Evolutionary conservation across 176 grass and related monocot species (phyloP), one percentile per base, ranked within the genome.

Genomic region (Oryza punctata): DNA sequence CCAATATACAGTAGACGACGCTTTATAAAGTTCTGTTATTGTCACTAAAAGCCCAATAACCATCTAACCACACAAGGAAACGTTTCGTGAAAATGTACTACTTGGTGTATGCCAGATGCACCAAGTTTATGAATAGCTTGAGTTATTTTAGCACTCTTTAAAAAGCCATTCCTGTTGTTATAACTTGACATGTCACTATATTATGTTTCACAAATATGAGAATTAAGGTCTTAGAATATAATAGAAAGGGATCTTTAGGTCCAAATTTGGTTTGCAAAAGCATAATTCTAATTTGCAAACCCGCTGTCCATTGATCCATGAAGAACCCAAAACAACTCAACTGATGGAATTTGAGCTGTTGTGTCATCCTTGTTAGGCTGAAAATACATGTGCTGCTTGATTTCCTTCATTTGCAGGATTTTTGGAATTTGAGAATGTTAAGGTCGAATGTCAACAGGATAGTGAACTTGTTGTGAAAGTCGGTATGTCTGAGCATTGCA

Each of bases 391-490:
- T 43, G 47, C 33, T 84, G 9, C 63, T 77, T 61, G 24, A 43
- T 81, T 50, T 78, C 18, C 12, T 86, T 65, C 59, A 5, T 81
- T 12, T 37, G 79, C 86, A 98, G 96, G 96, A 65, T 95, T 93
- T 81, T 77, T 89, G 82, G 93, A 90, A 90, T 86, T 95, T 82
- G 91, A 89, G 78, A 70, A 90, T 59, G 77, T 98, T 69, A 87
- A 91, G 78, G 91, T 98, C 72, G 81, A 95, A 57, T 95, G 89
- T 67, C 77, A 80, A 37, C 59, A 43, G 50, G 76, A 72, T 85
- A 72, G 18, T 74, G 91, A 93, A 73, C 88, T 98, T 90, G 79
- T 84, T 70, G 78, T 95, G 68, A 90, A 84, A 85, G 93, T 98
- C 82, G 43, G 66, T 73, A 93, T 93, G 87, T 93, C 96, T 80